Percentiles rank a stretch among this genome's conserved stretches.
These are phyloP conservation scores for Populus tremula DNA, from an alignment of 345 rosid genomes.

Conservation along the genomic window DNA sequence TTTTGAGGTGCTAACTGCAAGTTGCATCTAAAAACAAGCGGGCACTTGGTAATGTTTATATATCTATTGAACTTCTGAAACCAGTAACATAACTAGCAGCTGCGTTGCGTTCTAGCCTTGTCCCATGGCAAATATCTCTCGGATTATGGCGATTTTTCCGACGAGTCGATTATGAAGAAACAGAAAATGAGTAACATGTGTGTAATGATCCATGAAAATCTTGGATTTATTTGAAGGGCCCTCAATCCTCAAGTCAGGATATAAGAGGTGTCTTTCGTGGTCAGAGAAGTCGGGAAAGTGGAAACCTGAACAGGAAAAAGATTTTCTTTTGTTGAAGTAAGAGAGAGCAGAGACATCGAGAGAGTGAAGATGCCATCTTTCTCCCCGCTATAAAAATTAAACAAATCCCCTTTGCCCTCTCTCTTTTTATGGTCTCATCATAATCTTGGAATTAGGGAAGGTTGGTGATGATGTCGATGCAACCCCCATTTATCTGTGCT, in stretches of 20 bases:
- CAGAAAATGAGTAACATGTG: background rate
- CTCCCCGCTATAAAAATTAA: background rate
- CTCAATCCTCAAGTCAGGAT: constrained; percentile 22
- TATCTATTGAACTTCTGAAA: background rate
- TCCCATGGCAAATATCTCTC: background rate
- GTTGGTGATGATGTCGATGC: constrained; percentile 11
- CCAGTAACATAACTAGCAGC: background rate
- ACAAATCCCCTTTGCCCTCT: background rate
- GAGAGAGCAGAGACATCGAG: background rate
- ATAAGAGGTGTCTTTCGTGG: constrained; percentile 44
- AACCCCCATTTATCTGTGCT: background rate
- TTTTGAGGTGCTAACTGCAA: too few species aligned
- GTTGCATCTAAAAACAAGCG: too few species aligned
- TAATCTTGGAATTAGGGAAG: constrained; percentile 24
- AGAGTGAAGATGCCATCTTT: background rate
- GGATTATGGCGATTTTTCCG: too few species aligned
- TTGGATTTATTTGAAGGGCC: constrained; percentile 8
- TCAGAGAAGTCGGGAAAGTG: constrained; percentile 67
- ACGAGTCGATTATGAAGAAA: background rate
- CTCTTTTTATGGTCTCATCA: constrained; percentile 5
- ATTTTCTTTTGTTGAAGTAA: constrained; percentile 22
- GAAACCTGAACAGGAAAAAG: constrained; percentile 48
- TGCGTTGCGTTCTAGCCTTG: background rate
- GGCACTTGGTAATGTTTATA: too few species aligned
- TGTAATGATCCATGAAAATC: constrained; percentile 1